Conservation (phyloP, 208 protist genomes). For the Trichomonas vaginalis region DNA sequence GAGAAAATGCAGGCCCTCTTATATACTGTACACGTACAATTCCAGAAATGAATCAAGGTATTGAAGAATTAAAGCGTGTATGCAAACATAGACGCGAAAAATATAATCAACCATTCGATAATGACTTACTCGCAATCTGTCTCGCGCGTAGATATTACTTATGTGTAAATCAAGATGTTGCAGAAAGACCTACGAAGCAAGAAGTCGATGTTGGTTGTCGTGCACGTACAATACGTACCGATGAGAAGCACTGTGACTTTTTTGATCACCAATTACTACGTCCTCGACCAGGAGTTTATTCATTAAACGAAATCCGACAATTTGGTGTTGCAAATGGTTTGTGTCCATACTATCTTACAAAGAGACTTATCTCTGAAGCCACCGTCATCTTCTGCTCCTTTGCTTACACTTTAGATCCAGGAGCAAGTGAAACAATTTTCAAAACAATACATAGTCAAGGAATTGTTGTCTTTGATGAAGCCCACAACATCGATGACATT, state of each 20-base stretch:
- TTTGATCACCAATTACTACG: constrained; percentile 33
- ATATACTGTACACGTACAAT: constrained; percentile 30
- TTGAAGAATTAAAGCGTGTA: constrained; percentile 68
- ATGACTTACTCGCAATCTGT: constrained; percentile 47
- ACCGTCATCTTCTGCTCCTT: constrained; percentile 95
- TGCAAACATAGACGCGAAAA: not conserved
- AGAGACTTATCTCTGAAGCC: constrained; percentile 53
- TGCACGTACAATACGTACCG: constrained; percentile 71
- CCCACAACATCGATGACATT: constrained; percentile 98
- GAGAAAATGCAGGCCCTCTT: not conserved
- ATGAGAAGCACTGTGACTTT: constrained; percentile 27
- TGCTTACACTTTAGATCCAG: constrained; percentile 36
- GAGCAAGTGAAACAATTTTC: constrained; percentile 2
- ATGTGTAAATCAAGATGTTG: constrained; percentile 47
- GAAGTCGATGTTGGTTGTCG: constrained; percentile 77
- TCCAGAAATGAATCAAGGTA: constrained; percentile 82
- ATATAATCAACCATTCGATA: not conserved
- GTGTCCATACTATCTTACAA: constrained; percentile 75
- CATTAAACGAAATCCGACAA: constrained; percentile 72
- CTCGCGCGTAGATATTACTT: constrained; percentile 61
- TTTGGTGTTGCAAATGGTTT: constrained; percentile 62
- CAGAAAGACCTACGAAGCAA: constrained; percentile 40
- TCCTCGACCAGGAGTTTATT: constrained; percentile 65
- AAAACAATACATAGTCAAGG: constrained; percentile 64
- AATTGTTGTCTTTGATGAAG: constrained; percentile 96